phyloP scores from a whole-genome alignment of 2,329 filamentous ascomycete genomes.

The Didymellaceae sp. region DNA sequence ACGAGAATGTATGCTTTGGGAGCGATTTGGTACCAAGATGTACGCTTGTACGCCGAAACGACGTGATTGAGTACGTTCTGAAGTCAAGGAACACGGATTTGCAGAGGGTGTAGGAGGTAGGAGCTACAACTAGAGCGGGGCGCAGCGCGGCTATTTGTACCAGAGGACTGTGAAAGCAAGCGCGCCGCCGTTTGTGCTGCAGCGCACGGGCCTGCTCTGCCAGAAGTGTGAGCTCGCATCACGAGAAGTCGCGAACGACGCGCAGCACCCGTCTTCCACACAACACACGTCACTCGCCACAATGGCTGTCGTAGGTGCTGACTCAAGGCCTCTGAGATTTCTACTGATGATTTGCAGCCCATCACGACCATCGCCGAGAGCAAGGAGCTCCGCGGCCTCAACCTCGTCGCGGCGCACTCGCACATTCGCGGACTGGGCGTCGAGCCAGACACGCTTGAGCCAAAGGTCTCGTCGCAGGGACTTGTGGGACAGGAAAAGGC shows the following conservation, averaged over 20 bases:
- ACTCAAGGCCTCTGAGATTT: background rate
- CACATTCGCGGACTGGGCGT: constrained; percentile 96
- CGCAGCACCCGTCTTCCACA: constrained; percentile 6
- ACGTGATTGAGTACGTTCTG: background rate
- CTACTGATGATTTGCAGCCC: constrained; percentile 36
- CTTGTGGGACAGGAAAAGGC: constrained; percentile 97
- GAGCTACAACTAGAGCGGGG: too few species aligned
- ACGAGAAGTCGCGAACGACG: constrained; percentile 13
- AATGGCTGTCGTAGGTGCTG: constrained; percentile 44
- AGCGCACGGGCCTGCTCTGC: too few species aligned
- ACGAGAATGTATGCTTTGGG: too few species aligned
- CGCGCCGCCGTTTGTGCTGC: constrained; percentile 5
- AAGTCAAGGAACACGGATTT: background rate
- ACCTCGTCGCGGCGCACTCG: constrained; percentile 97
- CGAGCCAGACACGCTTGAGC: constrained; percentile 88
- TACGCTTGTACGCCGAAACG: too few species aligned
- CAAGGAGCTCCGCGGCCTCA: constrained; percentile 94
- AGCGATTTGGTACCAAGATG: too few species aligned
- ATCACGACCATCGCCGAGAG: constrained; percentile 90
- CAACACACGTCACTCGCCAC: constrained; percentile 15
- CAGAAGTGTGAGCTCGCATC: constrained; percentile 12
- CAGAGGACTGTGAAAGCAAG: constrained; percentile 7
- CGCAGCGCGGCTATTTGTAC: background rate
- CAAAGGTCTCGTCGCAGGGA: constrained; percentile 83
- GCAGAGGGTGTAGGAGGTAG: background rate